These are phyloP conservation scores for Fusarium denticulatum DNA, from an alignment of 2,329 filamentous ascomycete species.

Conservation along the genomic window DNA sequence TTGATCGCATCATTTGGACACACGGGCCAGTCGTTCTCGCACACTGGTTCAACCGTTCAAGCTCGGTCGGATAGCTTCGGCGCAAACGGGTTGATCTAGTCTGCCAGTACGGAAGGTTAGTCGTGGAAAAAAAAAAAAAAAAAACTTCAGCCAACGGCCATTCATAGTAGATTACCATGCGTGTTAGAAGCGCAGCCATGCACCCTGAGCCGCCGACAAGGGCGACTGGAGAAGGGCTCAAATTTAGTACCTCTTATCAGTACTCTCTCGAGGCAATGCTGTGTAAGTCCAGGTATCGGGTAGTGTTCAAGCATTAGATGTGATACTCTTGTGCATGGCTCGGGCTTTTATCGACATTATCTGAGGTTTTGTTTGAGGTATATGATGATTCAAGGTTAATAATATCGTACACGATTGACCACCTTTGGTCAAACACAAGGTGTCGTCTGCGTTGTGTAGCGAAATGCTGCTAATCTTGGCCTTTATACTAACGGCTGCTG, in stretches of 20 bases:
- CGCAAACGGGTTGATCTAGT: background rate
- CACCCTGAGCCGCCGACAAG: constrained; percentile 1
- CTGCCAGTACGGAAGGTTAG: background rate
- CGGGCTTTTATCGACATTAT: background rate
- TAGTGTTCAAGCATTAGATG: background rate
- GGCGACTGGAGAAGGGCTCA: background rate
- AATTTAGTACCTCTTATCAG: background rate
- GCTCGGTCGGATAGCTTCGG: constrained; percentile 21
- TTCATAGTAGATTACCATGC: constrained; percentile 2
- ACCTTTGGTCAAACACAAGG: too few relatives aligned
- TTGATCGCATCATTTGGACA: constrained; percentile 38
- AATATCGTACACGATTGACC: background rate
- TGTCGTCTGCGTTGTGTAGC: background rate
- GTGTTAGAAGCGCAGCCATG: constrained; percentile 1
- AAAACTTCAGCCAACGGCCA: constrained; percentile 14
- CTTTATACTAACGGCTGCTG: background rate
- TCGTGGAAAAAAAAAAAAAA: background rate
- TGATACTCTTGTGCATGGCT: background rate
- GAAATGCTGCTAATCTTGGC: background rate
- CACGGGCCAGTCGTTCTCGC: constrained; percentile 44
- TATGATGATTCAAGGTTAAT: background rate
- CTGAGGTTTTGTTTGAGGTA: background rate
- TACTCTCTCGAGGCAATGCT: background rate
- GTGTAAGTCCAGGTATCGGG: background rate
- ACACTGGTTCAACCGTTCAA: constrained; percentile 25